phyloP scores from a whole-genome alignment of 2,329 filamentous ascomycete genomes.

The Aspergillus udagawae region DNA sequence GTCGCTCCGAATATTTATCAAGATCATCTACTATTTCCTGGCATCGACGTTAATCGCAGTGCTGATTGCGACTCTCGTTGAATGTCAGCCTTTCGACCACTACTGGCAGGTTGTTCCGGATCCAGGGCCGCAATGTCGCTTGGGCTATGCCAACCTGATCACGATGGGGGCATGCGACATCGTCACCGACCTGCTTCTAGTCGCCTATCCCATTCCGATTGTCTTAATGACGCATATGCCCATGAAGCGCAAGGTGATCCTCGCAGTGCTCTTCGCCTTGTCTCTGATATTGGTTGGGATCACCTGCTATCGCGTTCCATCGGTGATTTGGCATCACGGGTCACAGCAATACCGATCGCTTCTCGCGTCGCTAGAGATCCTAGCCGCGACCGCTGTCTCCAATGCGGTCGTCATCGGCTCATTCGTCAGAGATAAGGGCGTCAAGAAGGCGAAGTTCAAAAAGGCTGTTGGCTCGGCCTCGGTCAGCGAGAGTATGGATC shows the following conservation, averaged over 20 bases:
- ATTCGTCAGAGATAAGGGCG: slow-evolving; percentile 82
- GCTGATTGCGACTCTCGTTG: slow-evolving; percentile 73
- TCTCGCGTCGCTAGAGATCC: slow-evolving; percentile 81
- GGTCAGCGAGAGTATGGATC: slow-evolving; percentile 45
- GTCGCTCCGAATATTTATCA: slow-evolving; percentile 67
- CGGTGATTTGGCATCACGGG: slow-evolving; percentile 67
- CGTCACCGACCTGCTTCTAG: slow-evolving; percentile 79
- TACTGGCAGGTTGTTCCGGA: slow-evolving; percentile 85
- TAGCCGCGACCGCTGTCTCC: slow-evolving; percentile 81
- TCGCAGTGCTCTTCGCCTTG: slow-evolving; percentile 76
- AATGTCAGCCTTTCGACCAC: slow-evolving; percentile 72
- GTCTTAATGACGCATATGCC: slow-evolving; percentile 75
- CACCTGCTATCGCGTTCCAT: slow-evolving; percentile 75
- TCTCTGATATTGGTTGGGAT: slow-evolving; percentile 76
- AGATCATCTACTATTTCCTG: slow-evolving; percentile 70
- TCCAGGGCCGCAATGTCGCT: slow-evolving; percentile 78
- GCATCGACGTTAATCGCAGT: slow-evolving; percentile 75
- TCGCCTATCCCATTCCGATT: slow-evolving; percentile 85
- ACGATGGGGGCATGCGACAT: slow-evolving; percentile 89
- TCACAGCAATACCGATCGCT: slow-evolving; percentile 84
- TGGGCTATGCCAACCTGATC: slow-evolving; percentile 80
- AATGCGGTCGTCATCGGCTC: slow-evolving; percentile 89
- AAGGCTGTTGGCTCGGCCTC: slow-evolving; percentile 39
- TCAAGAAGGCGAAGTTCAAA: slow-evolving; percentile 84
- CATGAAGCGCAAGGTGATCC: slow-evolving; percentile 71